These are phyloP conservation scores for Podospora fimiseda DNA, from an alignment of 495 filamentous ascomycete species.

Conservation along the genomic window DNA sequence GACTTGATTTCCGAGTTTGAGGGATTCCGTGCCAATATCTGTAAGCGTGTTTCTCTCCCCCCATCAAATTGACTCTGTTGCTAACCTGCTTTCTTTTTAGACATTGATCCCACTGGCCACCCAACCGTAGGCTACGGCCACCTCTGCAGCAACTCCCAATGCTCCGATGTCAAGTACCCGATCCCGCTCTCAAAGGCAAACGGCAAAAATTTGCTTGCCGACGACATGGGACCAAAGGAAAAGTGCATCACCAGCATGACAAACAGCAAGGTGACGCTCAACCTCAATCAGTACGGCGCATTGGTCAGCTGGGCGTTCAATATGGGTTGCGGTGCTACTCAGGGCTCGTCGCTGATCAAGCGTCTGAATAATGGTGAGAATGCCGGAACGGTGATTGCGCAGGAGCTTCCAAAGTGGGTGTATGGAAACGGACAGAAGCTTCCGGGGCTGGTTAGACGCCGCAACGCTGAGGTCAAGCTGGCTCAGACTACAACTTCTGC, in stretches of 20 bases:
- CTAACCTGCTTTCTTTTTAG: conserved; percentile 2
- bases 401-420: conserved; percentile 46
- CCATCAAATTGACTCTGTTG: neutral
- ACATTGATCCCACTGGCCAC: conserved; percentile 39
- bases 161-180: conserved; percentile 39
- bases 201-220: conserved; percentile 35
- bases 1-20: conserved; percentile 18
- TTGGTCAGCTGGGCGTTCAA: conserved; percentile 46
- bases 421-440: conserved; percentile 34
- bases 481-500: conserved; percentile 24
- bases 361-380: conserved; percentile 43
- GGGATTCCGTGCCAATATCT: conserved; percentile 11
- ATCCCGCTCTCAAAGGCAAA: conserved; percentile 37
- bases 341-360: conserved; percentile 32
- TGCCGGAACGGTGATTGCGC: conserved; percentile 30
- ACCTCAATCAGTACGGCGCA: conserved; percentile 46
- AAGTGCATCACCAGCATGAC: conserved; percentile 35
- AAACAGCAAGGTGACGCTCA: conserved; percentile 32
- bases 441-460: conserved; percentile 33
- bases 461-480: conserved; percentile 39
- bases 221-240: conserved; percentile 35
- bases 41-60: conserved; percentile 1
- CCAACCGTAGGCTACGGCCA: conserved; percentile 50
- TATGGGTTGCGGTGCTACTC: conserved; percentile 43
- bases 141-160: conserved; percentile 35